Percentiles rank a stretch among this genome's conserved stretches.
Evolutionary conservation across 140 eudicot genomes (phyloP).

Genomic region (Bidens hawaiensis): DNA sequence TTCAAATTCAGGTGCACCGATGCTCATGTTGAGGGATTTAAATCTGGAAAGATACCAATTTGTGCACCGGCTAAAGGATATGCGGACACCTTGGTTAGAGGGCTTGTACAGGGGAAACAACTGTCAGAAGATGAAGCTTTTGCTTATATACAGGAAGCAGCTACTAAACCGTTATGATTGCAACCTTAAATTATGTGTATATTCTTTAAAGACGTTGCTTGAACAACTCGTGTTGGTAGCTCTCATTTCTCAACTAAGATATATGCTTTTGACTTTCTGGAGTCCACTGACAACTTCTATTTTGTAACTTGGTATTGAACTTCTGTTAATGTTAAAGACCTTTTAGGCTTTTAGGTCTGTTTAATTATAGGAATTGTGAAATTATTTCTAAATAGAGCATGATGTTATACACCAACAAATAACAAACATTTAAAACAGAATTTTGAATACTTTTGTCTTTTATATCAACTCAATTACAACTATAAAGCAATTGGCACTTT

Average conservation of each 20-base stretch:
- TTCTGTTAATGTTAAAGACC: neutral
- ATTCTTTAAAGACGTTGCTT: neutral
- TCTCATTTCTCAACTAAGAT: neutral
- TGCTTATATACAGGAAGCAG: constrained; percentile 70
- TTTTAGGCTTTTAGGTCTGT: neutral
- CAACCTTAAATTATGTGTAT: constrained; percentile 12
- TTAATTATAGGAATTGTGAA: neutral
- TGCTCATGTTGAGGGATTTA: constrained; percentile 53
- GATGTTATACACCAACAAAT: too few species aligned
- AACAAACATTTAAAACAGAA: too few species aligned
- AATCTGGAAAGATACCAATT: constrained; percentile 58
- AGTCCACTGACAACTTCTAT: neutral
- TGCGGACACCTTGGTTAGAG: constrained; percentile 65
- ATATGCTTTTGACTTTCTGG: constrained; percentile 9
- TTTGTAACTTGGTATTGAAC: neutral
- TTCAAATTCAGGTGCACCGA: constrained; percentile 45
- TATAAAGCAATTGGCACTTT: too few species aligned
- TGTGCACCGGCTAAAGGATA: constrained; percentile 67
- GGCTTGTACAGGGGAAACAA: constrained; percentile 67
- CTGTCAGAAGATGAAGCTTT: constrained; percentile 72
- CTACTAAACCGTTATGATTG: constrained; percentile 50
- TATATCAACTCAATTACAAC: neutral
- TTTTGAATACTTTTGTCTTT: neutral
- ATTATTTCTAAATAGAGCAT: neutral
- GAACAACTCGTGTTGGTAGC: neutral